Percentiles rank a stretch among this genome's conserved stretches.
phyloP scores from a whole-genome alignment of 805 yeast genomes.

The Wickerhamomyces hampshirensis region DNA sequence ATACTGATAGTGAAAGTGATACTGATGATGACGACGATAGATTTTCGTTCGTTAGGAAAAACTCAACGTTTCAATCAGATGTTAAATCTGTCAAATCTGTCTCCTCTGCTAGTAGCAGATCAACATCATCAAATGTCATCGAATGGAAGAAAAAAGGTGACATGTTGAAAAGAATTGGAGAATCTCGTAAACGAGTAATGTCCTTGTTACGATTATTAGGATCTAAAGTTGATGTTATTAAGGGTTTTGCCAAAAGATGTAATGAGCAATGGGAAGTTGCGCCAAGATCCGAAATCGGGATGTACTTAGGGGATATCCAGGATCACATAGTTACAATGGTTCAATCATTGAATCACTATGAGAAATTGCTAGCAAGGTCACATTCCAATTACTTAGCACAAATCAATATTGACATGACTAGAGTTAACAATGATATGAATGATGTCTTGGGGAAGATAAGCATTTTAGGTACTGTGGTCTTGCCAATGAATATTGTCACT shows the following conservation, averaged over 20 bases:
- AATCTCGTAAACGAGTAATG: slow-evolving; percentile 93
- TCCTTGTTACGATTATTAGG: slow-evolving; percentile 78
- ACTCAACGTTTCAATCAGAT: slow-evolving; percentile 16
- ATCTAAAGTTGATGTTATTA: slow-evolving; percentile 95
- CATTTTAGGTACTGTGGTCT: slow-evolving; percentile 87
- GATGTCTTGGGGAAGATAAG: slow-evolving; percentile 94
- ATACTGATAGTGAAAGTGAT: slow-evolving; percentile 25
- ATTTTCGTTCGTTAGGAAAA: slow-evolving; percentile 2
- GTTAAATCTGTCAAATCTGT: slow-evolving; percentile 21
- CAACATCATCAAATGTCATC: slow-evolving; percentile 37
- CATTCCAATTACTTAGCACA: slow-evolving; percentile 96
- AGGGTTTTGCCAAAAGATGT: slow-evolving; percentile 89
- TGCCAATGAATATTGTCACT: slow-evolving; percentile 92
- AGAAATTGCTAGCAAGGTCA: slow-evolving; percentile 87
- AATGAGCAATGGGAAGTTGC: slow-evolving; percentile 79
- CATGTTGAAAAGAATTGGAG: slow-evolving; percentile 92
- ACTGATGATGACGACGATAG: slow-evolving; percentile 22
- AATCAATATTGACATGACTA: slow-evolving; percentile 95
- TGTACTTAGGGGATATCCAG: slow-evolving; percentile 95
- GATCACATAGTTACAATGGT: slow-evolving; percentile 98
- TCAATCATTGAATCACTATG: slow-evolving; percentile 90
- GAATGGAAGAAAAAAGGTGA: slow-evolving; percentile 93
- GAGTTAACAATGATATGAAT: slow-evolving; percentile 93
- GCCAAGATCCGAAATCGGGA: slow-evolving; percentile 81
- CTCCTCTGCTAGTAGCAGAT: slow-evolving; percentile 27